Percentiles rank a stretch among this genome's conserved stretches.
phyloP scores from a whole-genome alignment of 306 rosid species.

The Quercus aquifolioides region DNA sequence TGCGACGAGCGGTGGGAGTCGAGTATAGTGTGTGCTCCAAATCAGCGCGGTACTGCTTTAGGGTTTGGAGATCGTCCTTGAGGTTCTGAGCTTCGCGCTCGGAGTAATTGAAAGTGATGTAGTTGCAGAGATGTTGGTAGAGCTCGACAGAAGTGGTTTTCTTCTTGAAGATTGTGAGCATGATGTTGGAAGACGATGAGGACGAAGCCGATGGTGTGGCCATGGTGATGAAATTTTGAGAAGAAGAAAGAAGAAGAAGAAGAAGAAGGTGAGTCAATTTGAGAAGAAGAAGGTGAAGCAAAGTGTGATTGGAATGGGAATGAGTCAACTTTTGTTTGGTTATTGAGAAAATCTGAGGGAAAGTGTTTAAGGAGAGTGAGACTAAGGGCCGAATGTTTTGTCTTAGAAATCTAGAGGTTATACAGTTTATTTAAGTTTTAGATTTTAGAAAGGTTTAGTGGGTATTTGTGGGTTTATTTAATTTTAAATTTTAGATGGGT shows the following conservation, averaged over 20 bases:
- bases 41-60: constrained; percentile 73
- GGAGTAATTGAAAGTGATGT: constrained; percentile 77
- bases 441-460: too few species aligned
- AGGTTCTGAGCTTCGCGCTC: constrained; percentile 89
- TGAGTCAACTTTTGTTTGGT: too few species aligned
- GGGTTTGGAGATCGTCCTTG: constrained; percentile 92
- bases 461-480: too few species aligned
- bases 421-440: too few species aligned
- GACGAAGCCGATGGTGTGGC: constrained; percentile 54
- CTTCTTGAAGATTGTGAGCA: constrained; percentile 92
- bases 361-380: too few species aligned
- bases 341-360: too few species aligned
- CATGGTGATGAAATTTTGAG: constrained; percentile 18
- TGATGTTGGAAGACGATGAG: constrained; percentile 54
- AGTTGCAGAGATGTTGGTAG: constrained; percentile 87
- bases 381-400: too few species aligned
- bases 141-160: constrained; percentile 68
- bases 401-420: too few species aligned
- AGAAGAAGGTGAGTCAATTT: not conserved
- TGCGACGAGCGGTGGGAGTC: constrained; percentile 69
- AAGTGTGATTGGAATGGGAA: not conserved
- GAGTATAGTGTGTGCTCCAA: constrained; percentile 83
- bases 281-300: not conserved
- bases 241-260: not conserved
- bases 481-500: too few species aligned